Percentiles rank a stretch among this genome's conserved stretches.
These are phyloP conservation scores for Trichoderma endophyticum DNA, from an alignment of 2,329 filamentous ascomycete species.

Conservation along the genomic window DNA sequence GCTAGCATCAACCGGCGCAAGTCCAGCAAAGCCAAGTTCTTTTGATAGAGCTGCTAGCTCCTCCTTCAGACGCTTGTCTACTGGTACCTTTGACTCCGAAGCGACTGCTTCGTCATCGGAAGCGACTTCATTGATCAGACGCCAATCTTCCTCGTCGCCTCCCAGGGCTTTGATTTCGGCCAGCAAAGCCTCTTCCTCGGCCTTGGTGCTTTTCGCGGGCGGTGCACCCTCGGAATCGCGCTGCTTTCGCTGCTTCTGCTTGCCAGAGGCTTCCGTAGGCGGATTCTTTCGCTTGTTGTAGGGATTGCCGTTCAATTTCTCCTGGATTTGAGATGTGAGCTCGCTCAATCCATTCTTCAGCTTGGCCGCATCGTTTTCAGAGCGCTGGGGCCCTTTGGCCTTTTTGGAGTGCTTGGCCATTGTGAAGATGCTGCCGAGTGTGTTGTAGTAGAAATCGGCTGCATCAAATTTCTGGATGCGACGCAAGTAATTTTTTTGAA, in stretches of 20 bases:
- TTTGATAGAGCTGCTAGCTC: conserved; percentile 39
- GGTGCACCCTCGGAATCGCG: conserved; percentile 30
- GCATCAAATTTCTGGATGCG: conserved; percentile 2
- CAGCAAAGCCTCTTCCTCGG: conserved; percentile 45
- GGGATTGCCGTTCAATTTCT: conserved; percentile 43
- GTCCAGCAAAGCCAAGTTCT: conserved; percentile 37
- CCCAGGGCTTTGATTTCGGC: conserved; percentile 64
- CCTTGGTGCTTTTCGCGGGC: conserved; percentile 26
- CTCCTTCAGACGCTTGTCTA: conserved; percentile 42
- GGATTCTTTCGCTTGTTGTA: conserved; percentile 49
- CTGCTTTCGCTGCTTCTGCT: conserved; percentile 38
- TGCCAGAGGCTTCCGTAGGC: conserved; percentile 33
- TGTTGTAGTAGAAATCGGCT: neutral
- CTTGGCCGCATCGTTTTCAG: conserved; percentile 33
- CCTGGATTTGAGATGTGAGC: conserved; percentile 56
- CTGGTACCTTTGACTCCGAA: conserved; percentile 32
- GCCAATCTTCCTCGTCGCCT: conserved; percentile 62
- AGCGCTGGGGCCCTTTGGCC: conserved; percentile 30
- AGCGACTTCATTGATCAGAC: conserved; percentile 54
- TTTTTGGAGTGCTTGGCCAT: conserved; percentile 41
- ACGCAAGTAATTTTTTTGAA: conserved; percentile 19
- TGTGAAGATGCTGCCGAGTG: conserved; percentile 1
- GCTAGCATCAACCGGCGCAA: conserved; percentile 35
- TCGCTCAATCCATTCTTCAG: conserved; percentile 50
- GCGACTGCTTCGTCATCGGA: conserved; percentile 39